Percentiles rank a stretch among this genome's conserved stretches.
Conservation (phyloP, 73 alveolate species). For the Paramecium caudatum region DNA sequence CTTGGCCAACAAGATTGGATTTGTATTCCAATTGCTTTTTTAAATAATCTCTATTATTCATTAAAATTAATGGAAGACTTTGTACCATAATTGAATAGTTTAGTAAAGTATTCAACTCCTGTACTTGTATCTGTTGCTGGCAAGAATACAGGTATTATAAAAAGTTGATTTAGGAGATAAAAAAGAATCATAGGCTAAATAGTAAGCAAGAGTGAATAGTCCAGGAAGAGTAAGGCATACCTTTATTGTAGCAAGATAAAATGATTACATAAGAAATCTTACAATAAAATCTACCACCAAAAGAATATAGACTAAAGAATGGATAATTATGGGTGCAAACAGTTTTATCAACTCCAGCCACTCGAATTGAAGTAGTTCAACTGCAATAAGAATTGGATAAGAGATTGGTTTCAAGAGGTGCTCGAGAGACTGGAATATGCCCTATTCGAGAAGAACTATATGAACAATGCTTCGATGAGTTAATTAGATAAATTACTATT, state of each 20-base stretch:
- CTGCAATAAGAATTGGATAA: constrained; percentile 84
- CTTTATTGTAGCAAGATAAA: constrained; percentile 61
- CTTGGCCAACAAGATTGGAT: constrained; percentile 12
- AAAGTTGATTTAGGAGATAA: background rate
- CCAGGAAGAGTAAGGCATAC: constrained; percentile 24
- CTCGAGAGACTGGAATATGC: constrained; percentile 91
- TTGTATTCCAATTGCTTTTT: constrained; percentile 34
- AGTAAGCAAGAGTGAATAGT: constrained; percentile 42
- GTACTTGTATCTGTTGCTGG: constrained; percentile 88
- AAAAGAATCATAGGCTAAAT: constrained; percentile 21
- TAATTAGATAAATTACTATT: constrained; percentile 80
- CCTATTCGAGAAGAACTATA: constrained; percentile 90
- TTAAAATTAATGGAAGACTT: constrained; percentile 58
- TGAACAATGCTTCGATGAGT: constrained; percentile 88
- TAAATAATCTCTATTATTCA: background rate
- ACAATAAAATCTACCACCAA: constrained; percentile 83
- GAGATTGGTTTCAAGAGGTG: constrained; percentile 77
- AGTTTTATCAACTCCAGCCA: constrained; percentile 90
- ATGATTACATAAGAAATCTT: constrained; percentile 74
- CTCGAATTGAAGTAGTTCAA: constrained; percentile 85
- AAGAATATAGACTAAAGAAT: constrained; percentile 83
- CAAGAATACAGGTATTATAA: constrained; percentile 79
- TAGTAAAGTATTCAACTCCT: constrained; percentile 91
- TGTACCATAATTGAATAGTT: constrained; percentile 78
- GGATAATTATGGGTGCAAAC: constrained; percentile 89